A percentile compares a stretch with the other conserved stretches of the same genome.
phyloP scores from a whole-genome alignment of 2,329 filamentous ascomycete genomes.

The Pseudogymnoascus sp. region DNA sequence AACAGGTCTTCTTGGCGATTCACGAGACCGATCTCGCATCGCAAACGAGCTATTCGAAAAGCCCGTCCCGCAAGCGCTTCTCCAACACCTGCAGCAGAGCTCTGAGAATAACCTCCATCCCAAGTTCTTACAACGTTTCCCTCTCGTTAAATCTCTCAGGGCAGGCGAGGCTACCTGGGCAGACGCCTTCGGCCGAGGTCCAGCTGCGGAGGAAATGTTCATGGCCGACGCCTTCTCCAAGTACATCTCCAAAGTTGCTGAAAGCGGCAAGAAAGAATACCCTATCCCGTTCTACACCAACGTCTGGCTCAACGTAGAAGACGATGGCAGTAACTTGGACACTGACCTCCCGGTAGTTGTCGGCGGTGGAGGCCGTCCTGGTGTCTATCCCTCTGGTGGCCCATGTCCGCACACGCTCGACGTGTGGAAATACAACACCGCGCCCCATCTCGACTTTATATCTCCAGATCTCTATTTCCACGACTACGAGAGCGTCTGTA shows the following conservation, averaged over 20 bases:
- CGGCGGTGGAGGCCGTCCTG: conserved; percentile 31
- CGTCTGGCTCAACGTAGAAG: conserved; percentile 19
- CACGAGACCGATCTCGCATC: conserved; percentile 16
- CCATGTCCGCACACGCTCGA: conserved; percentile 31
- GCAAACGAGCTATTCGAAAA: conserved; percentile 19
- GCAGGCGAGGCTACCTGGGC: conserved; percentile 28
- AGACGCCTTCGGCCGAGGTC: conserved; percentile 28
- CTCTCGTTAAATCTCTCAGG: conserved; percentile 14
- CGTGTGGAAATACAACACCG: conserved; percentile 34
- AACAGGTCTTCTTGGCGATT: conserved; percentile 18
- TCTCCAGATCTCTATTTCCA: conserved; percentile 44
- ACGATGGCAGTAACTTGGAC: conserved; percentile 23
- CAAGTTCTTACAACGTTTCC: conserved; percentile 28
- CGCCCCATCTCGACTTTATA: conserved; percentile 39
- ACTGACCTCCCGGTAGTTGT: conserved; percentile 29
- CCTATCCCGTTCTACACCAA: conserved; percentile 20
- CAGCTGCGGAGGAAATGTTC: conserved; percentile 18
- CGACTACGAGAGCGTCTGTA: conserved; percentile 39
- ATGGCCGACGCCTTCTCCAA: conserved; percentile 19
- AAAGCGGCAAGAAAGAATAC: conserved; percentile 18
- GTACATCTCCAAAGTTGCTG: conserved; percentile 17
- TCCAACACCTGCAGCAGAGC: conserved; percentile 22
- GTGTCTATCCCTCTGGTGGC: conserved; percentile 34
- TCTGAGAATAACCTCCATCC: conserved; percentile 23
- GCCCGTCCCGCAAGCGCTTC: conserved; percentile 27